phyloP scores from a whole-genome alignment of 1,284 basidiomycete genomes.

The Malassezia pachydermatis region DNA sequence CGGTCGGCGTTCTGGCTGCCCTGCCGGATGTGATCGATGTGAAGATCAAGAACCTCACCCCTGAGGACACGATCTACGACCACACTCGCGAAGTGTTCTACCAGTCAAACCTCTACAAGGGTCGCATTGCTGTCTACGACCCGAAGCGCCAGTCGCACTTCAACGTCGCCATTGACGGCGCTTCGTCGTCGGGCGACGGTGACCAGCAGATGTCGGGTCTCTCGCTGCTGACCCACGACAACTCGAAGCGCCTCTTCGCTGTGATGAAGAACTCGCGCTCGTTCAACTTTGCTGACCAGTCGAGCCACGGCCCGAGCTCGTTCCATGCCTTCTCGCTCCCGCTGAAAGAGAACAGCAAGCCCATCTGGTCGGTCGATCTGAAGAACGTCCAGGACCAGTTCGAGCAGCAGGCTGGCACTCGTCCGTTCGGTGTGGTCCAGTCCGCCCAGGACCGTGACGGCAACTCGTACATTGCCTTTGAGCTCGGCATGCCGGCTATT shows the following conservation, averaged over 20 bases:
- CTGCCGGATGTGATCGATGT: conserved; percentile 30
- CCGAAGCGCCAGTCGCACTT: conserved; percentile 22
- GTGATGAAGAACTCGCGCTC: conserved; percentile 38
- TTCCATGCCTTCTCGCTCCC: conserved; percentile 43
- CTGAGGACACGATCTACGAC: conserved; percentile 40
- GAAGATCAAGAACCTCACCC: conserved; percentile 33
- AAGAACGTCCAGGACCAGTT: conserved; percentile 31
- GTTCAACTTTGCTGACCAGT: conserved; percentile 33
- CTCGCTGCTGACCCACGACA: conserved; percentile 23
- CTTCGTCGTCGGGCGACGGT: conserved; percentile 28
- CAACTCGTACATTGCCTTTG: conserved; percentile 44
- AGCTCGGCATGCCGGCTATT: conserved; percentile 39
- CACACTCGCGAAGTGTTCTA: conserved; percentile 29
- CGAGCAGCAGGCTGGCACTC: conserved; percentile 20
- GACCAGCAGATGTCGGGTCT: conserved; percentile 44
- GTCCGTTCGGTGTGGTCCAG: conserved; percentile 43
- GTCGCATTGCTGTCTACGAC: conserved; percentile 29
- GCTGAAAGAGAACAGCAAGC: conserved; percentile 21
- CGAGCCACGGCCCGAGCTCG: conserved; percentile 26
- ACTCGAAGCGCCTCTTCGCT: conserved; percentile 32
- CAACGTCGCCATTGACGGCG: conserved; percentile 33
- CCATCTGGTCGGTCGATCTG: conserved; percentile 31
- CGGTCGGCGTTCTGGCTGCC: conserved; percentile 10
- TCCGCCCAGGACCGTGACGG: conserved; percentile 37
- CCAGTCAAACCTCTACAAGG: conserved; percentile 44